phyloP scores from a whole-genome alignment of 352 stramenopile species.

The Globisporangium abappressorium region DNA sequence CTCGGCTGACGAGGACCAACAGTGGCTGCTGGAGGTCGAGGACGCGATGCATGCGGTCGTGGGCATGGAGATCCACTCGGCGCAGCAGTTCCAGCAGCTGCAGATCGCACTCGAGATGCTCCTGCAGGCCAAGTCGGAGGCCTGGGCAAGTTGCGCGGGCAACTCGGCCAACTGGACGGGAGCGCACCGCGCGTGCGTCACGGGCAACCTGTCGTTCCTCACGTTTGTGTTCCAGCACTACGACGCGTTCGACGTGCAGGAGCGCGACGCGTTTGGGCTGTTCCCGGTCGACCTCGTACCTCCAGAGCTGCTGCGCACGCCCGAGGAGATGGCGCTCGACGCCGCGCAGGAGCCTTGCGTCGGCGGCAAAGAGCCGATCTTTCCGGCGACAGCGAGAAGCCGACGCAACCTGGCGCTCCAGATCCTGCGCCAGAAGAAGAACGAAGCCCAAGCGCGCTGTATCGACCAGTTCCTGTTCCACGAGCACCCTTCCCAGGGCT shows the following conservation, averaged over 20 bases:
- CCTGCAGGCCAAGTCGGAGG: slow-evolving; percentile 29
- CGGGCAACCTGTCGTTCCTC: slow-evolving; percentile 56
- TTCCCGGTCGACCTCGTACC: slow-evolving; percentile 57
- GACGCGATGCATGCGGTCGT: slow-evolving; percentile 56
- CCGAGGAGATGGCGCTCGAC: slow-evolving; percentile 23
- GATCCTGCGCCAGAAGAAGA: slow-evolving; percentile 33
- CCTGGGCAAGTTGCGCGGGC: slow-evolving; percentile 24
- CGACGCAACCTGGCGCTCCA: slow-evolving; percentile 34
- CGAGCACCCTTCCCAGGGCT: slow-evolving; percentile 11
- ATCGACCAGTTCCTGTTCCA: slow-evolving; percentile 17
- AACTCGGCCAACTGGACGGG: slow-evolving; percentile 47
- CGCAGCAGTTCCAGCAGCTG: slow-evolving; percentile 56
- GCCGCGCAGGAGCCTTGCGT: slow-evolving; percentile 1
- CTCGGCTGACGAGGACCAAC: slow-evolving; percentile 6
- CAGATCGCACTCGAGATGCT: slow-evolving; percentile 63
- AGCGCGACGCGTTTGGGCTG: slow-evolving; percentile 48
- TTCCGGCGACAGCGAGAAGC: slow-evolving; percentile 19
- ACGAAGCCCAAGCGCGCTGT: slow-evolving; percentile 21
- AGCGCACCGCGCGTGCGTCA: slow-evolving; percentile 54
- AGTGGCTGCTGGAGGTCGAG: slow-evolving; percentile 35
- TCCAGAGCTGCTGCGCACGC: slow-evolving; percentile 36
- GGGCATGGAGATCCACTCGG: slow-evolving; percentile 49
- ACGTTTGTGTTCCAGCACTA: slow-evolving; percentile 46
- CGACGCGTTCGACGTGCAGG: slow-evolving; percentile 27
- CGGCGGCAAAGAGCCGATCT: slow-evolving; percentile 8